Percentiles rank a stretch among this genome's conserved stretches.
phyloP scores from a whole-genome alignment of 768 basidiomycete species.

The Hortiboletus campestris region DNA sequence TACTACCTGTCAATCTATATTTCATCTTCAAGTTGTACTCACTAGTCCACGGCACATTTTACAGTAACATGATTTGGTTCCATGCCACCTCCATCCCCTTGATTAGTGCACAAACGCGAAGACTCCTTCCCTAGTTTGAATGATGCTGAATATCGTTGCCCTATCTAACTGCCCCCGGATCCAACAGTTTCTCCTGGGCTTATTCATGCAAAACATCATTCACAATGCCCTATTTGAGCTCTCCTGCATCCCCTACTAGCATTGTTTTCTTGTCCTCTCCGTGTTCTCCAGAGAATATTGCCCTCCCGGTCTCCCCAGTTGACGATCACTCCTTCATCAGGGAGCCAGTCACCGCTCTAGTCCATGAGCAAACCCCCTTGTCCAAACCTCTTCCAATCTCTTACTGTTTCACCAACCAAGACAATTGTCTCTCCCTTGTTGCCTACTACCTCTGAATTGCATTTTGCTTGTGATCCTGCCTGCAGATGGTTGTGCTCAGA shows the following conservation, averaged over 20 bases:
- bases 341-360: neutral
- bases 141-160: conserved; percentile 14
- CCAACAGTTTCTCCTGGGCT: conserved; percentile 27
- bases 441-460: neutral
- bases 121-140: conserved; percentile 11
- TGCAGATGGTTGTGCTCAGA: no score
- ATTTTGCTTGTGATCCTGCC: no score
- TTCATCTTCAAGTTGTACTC: no score
- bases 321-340: conserved; percentile 7
- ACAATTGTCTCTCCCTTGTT: conserved; percentile 8
- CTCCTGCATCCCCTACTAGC: conserved; percentile 22
- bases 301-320: conserved; percentile 25
- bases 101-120: conserved; percentile 14
- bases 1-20: no score
- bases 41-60: conserved; percentile 29
- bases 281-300: conserved; percentile 25
- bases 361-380: conserved; percentile 4
- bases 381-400: conserved; percentile 8
- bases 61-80: conserved; percentile 27
- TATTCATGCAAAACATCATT: conserved; percentile 26
- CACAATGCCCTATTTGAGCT: conserved; percentile 23
- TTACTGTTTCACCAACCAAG: neutral
- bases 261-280: conserved; percentile 12
- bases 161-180: conserved; percentile 25
- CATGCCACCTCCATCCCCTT: conserved; percentile 12